phyloP scores from a whole-genome alignment of 257 asterid genomes.

The Solanum gandarillasii region DNA sequence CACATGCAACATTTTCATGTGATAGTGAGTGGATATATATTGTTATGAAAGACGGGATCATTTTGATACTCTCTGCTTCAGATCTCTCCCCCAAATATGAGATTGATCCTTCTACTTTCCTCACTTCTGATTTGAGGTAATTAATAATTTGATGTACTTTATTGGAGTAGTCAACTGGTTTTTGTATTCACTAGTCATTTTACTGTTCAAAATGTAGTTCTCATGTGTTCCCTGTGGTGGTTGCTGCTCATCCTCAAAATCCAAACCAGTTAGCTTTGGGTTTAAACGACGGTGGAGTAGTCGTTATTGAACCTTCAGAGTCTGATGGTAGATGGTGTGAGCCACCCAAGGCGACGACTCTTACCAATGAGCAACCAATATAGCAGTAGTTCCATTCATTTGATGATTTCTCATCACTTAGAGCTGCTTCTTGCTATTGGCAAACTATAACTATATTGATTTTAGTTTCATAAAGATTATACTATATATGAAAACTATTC shows the following conservation, averaged over 20 bases:
- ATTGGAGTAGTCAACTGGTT: not conserved
- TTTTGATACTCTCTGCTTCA: slow-evolving; percentile 40
- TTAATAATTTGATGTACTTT: slow-evolving; percentile 1
- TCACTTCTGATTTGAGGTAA: slow-evolving; percentile 36
- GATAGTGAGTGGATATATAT: slow-evolving; percentile 45
- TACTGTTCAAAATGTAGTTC: slow-evolving; percentile 17
- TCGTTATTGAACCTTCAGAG: slow-evolving; percentile 39
- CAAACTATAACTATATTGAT: not conserved
- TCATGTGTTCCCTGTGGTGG: slow-evolving; percentile 33
- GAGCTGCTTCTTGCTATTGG: not conserved
- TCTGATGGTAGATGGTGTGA: slow-evolving; percentile 33
- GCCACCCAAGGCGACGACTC: not conserved
- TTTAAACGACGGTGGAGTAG: slow-evolving; percentile 46
- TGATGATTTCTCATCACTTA: not conserved
- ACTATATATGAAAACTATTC: not conserved
- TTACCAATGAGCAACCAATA: not conserved
- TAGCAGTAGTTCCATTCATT: not conserved
- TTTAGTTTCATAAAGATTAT: not conserved
- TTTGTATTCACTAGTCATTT: not conserved
- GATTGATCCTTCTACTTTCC: slow-evolving; percentile 59
- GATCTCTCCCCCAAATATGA: slow-evolving; percentile 55
- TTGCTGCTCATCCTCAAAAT: slow-evolving; percentile 62
- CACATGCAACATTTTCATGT: slow-evolving; percentile 53
- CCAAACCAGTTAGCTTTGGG: slow-evolving; percentile 65
- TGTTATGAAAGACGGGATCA: slow-evolving; percentile 48